A percentile compares a stretch with the other conserved stretches of the same genome.
Evolutionary conservation across 2,329 filamentous ascomycete species (phyloP).

Genomic region (Ascochyta viciae-villosae): DNA sequence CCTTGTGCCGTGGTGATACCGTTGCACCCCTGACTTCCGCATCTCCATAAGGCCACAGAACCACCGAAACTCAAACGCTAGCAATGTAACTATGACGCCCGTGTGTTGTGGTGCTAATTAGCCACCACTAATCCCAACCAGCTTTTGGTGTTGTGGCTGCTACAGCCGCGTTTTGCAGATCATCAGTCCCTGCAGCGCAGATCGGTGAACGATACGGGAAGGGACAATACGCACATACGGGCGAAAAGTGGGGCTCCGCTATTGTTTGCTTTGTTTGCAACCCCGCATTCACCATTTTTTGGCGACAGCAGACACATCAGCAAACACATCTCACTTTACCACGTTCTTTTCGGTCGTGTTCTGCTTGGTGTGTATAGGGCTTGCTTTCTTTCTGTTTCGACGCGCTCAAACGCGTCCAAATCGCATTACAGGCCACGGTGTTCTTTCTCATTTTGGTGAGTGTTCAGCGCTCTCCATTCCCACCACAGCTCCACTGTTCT

Average conservation of each 20-base stretch:
- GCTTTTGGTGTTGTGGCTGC: constrained; percentile 8
- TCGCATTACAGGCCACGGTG: constrained; percentile 7
- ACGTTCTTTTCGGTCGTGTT: not conserved
- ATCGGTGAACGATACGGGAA: not conserved
- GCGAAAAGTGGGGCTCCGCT: not conserved
- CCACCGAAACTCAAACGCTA: not conserved
- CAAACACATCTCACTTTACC: not conserved
- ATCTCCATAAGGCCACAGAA: not conserved
- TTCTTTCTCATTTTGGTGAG: constrained; percentile 5
- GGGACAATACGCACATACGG: not conserved
- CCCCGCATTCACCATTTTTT: constrained; percentile 1
- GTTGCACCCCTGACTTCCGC: not conserved
- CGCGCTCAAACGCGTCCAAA: not conserved
- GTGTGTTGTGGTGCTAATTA: not conserved
- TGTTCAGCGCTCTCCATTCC: not conserved
- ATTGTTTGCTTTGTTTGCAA: constrained; percentile 14
- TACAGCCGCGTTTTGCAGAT: constrained; percentile 4
- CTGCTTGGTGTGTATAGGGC: not conserved
- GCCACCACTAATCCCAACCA: not conserved
- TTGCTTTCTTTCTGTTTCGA: not conserved
- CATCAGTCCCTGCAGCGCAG: constrained; percentile 16
- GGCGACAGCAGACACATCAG: not conserved
- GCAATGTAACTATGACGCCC: constrained; percentile 7
- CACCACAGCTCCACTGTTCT: not conserved
- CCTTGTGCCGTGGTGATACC: not conserved